Evolutionary conservation across 805 yeast genomes (phyloP), one percentile per base, ranked within the genome.

Genomic region (Yueomyces sinensis): DNA sequence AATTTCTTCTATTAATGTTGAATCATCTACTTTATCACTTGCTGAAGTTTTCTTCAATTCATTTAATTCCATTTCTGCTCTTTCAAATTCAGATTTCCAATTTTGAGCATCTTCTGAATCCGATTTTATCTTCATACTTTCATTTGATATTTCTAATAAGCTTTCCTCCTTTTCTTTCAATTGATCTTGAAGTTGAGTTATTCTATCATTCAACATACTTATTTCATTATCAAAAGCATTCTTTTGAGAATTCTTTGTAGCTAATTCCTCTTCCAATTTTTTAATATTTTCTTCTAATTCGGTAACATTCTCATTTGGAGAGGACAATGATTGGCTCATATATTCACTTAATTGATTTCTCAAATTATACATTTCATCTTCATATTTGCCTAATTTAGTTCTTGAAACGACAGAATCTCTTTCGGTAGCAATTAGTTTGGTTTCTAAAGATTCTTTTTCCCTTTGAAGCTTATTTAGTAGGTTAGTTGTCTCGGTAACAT

Each of bases 361-460:
- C 13, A 13, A n/a, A 30, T 13, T 17, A 9, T 18, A 5, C 17
- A 14, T 9, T n/a, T 13, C 23, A 6, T 13, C 15, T 11, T 16
- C 11, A 9, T 17, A 6, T 17, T 7, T n/a, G 5, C 5, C 24
- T 17, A 16, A 7, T 9, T 30, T 18, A n/a, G 15, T 13, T 30
- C 16, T 13, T 17, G 13, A 9, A 30, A 18, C 11, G n/a, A 11
- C 14, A 2, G 28, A 37, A 37, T 62, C 53, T 5, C 57, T 45
- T 40, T 66, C 62, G 37, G 74, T 46, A 1, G 78, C 76, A 24
- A 64, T 66, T 4, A 71, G 29, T 34, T 63, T 58, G 2, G 37
- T 45, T 4, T 51, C 44, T 3, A 62, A 33, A 1, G 38, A 43
- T 3, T 49, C 46, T 13, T 72, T 34, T 40, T 66, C 56, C 2